phyloP scores from a whole-genome alignment of 129 eudicot genomes.

The Deinandra increscens region DNA sequence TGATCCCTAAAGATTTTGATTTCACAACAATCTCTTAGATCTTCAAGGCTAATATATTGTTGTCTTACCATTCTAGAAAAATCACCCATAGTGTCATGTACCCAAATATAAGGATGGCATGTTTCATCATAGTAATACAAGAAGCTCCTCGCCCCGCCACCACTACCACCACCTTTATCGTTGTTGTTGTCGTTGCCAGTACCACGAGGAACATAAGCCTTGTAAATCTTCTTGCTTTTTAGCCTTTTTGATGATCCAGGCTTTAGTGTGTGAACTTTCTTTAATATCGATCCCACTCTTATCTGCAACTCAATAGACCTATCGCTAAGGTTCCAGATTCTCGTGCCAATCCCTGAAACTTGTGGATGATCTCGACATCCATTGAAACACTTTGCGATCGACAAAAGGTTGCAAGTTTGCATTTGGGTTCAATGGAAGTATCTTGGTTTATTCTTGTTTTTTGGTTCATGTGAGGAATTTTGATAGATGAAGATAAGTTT shows the following conservation, averaged over 20 bases:
- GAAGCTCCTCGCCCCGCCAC: slow-evolving; percentile 48
- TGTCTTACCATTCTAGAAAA: slow-evolving; percentile 86
- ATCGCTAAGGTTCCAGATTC: slow-evolving; percentile 80
- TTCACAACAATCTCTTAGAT: slow-evolving; percentile 81
- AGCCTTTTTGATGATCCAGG: slow-evolving; percentile 80
- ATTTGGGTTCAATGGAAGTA: slow-evolving; percentile 25
- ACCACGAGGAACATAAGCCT: slow-evolving; percentile 70
- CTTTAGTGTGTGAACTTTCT: slow-evolving; percentile 71
- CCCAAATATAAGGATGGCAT: slow-evolving; percentile 82
- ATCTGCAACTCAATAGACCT: slow-evolving; percentile 81
- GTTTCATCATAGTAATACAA: slow-evolving; percentile 80
- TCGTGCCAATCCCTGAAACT: slow-evolving; percentile 60
- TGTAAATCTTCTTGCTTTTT: slow-evolving; percentile 73
- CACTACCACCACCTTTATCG: slow-evolving; percentile 15
- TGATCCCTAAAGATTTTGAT: slow-evolving; percentile 80
- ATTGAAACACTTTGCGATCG: slow-evolving; percentile 63
- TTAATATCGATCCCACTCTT: slow-evolving; percentile 74
- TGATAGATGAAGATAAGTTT: slow-evolving; percentile 21
- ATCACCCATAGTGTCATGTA: slow-evolving; percentile 66
- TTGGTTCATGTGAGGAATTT: slow-evolving; percentile 13
- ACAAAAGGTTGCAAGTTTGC: slow-evolving; percentile 47
- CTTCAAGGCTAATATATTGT: slow-evolving; percentile 83
- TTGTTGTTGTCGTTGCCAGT: not conserved
- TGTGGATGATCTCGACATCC: slow-evolving; percentile 68
- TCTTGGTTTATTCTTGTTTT: slow-evolving; percentile 17